phyloP scores from a whole-genome alignment of 306 rosid species.

The Vachellia collinsii region DNA sequence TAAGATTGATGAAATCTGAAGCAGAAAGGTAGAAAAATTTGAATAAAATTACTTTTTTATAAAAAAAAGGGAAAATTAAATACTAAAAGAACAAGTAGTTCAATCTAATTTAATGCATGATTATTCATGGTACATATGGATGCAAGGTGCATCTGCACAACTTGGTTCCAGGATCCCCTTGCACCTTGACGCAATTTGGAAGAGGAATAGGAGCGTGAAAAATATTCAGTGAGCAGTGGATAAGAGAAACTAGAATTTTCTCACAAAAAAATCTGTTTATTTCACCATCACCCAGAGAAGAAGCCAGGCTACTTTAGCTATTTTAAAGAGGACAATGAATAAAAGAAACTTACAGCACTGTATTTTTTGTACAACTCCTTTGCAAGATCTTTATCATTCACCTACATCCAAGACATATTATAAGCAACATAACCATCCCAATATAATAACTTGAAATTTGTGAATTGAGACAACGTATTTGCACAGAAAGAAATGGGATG shows the following conservation, averaged over 20 bases:
- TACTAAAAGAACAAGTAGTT: not conserved
- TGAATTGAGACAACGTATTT: slow-evolving; percentile 11
- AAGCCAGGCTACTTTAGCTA: slow-evolving; percentile 17
- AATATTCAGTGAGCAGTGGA: not conserved
- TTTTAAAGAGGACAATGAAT: slow-evolving; percentile 29
- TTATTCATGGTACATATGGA: not conserved
- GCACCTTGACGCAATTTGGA: not conserved
- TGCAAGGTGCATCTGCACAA: not conserved
- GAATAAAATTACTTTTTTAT: not conserved
- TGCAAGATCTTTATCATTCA: slow-evolving; percentile 81
- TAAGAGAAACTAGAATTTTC: slow-evolving; percentile 14
- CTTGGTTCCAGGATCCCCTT: slow-evolving; percentile 15
- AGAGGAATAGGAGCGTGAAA: slow-evolving; percentile 7
- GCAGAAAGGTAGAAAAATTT: not conserved
- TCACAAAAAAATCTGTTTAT: slow-evolving; percentile 7
- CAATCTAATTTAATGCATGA: not conserved
- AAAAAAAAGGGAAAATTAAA: not conserved
- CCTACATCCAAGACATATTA: slow-evolving; percentile 55
- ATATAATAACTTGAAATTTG: not conserved
- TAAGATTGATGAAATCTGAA: not conserved
- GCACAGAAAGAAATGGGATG: slow-evolving; percentile 15
- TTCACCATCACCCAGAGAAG: slow-evolving; percentile 19
- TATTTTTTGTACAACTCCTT: slow-evolving; percentile 94
- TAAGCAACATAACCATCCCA: slow-evolving; percentile 39
- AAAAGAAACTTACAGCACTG: slow-evolving; percentile 74